Base-by-base conservation (phyloP, 1,139 yeast species). In the Taphrina betulina region DNA sequence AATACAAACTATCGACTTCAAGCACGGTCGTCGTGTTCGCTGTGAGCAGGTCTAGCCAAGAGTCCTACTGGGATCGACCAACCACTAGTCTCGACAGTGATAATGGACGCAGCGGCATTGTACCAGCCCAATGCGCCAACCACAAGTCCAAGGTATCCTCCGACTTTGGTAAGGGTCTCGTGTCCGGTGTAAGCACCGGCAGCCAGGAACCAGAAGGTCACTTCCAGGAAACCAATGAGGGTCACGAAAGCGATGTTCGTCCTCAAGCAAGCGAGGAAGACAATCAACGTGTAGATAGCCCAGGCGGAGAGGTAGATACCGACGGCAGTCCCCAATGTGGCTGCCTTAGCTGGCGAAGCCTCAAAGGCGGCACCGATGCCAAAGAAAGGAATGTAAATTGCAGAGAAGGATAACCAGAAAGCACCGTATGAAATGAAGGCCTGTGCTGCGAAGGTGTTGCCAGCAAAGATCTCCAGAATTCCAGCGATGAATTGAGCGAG, bases 371-470 rank as follows among this genome's bases (percentile, higher is more conserved):
- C 73, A 19, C 69, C 72, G 61, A 89, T 83, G 45, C 92, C 90
- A 69, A 88, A 89, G 66, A 84, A 77, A 34, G 82, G 81, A 57
- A 82, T 79, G 61, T 79, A 74, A 59, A 89, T 77, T 20, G 92
- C 90, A 61, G 81, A 92, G 63, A 71, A 78, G 40, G 90, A 75
- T 69, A 85, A 76, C 96, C 96, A 89, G 71, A 88, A 89, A 0
- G 92, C 95, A 60, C 95, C 96, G 67, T 67, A 89, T 5, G 94
- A 83, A 23, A 83, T 72, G 59, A 88, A 76, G 2, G 95, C 95
- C 53, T 86, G 79, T 59, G 88, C 95, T 81, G 95, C 96, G 75
- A 88, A 89, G 12, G 31, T 26, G 31, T 26, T 26, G 31, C 31
- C 31, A 26, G 31, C 31, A 26, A 26, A 26, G 31, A 26, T 7